Evolutionary conservation across 2,329 filamentous ascomycete species (phyloP), one percentile per base, ranked within the genome.

Genomic region (Parastagonospora nodorum): DNA sequence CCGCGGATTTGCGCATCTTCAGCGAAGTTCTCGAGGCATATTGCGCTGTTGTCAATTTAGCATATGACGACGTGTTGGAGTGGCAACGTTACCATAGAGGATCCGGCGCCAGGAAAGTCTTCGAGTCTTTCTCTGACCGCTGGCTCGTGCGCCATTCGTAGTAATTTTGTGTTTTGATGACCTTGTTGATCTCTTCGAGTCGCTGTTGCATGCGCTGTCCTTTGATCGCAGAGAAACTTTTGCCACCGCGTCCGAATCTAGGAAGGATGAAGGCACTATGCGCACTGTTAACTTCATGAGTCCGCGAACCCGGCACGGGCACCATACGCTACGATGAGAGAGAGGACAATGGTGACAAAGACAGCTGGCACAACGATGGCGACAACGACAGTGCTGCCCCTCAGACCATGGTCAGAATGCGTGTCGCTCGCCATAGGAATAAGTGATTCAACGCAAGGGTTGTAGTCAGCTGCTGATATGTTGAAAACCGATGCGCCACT

Each of bases 21-120:
- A 15, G 60, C 57, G 45, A 75, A 71, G 8, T 64, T 60, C 5
- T 74, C 72, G 6, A 75, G 63, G 45, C 72, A 75, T 35, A 75
- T 74, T 2, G 71, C 66, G 45, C 72, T 75, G 43, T 12, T 8
- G 1, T 7, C 5, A 1, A 16, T 33, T 67, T 31, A 66, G 42
- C 35, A 39, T 12, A 6, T 36, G 5, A 5, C 10, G 2, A 19
- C 5, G 2, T 19, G 33, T 32, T 6, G 12, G 15, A 28, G 15
- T 10, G 33, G 40, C 15, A 42, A 11, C 14, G 57, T 31, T 28
- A 67, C 69, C 69, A 73, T 2, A 73, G n/a, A 0, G 64, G 55
- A 44, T 68, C 58, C 1, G 51, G 48, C 10, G 61, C 44, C 16
- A 66, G 45, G 8, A 51, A 28, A 10, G 43, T 49, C 9, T 53